phyloP scores from a whole-genome alignment of 257 asterid species.

The Salvia splendens region DNA sequence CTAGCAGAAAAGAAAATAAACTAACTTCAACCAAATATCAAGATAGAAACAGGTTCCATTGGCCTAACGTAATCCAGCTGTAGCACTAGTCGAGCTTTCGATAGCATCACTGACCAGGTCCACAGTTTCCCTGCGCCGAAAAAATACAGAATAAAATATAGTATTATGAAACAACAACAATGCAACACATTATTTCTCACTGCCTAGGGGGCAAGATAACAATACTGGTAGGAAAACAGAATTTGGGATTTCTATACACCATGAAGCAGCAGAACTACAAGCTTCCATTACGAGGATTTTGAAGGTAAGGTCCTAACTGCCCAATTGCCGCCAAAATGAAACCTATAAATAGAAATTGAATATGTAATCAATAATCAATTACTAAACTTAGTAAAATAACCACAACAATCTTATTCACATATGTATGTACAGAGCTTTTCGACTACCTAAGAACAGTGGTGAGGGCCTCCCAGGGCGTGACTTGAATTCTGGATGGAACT shows the following conservation, averaged over 20 bases:
- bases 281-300: slow-evolving; percentile 57
- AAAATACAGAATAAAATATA: background rate
- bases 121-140: slow-evolving; percentile 32
- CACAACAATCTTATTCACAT: background rate
- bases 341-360: slow-evolving; percentile 38
- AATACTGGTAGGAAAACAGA: background rate
- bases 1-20: background rate
- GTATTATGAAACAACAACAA: background rate
- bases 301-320: slow-evolving; percentile 44
- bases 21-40: slow-evolving; percentile 14
- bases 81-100: background rate
- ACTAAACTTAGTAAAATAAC: background rate
- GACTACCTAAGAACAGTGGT: slow-evolving; percentile 67
- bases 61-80: slow-evolving; percentile 15
- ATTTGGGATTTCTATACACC: slow-evolving; percentile 1
- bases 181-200: background rate
- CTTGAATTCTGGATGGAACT: slow-evolving; percentile 94
- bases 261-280: slow-evolving; percentile 39
- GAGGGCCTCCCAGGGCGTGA: slow-evolving; percentile 94
- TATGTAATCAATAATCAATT: background rate
- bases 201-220: background rate
- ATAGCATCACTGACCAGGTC: slow-evolving; percentile 2
- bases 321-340: slow-evolving; percentile 61
- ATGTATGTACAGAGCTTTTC: background rate
- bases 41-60: slow-evolving; percentile 15